Percentiles rank a stretch among this genome's conserved stretches.
phyloP scores from a whole-genome alignment of 1,139 yeast species.

The Hanseniaspora sp. region DNA sequence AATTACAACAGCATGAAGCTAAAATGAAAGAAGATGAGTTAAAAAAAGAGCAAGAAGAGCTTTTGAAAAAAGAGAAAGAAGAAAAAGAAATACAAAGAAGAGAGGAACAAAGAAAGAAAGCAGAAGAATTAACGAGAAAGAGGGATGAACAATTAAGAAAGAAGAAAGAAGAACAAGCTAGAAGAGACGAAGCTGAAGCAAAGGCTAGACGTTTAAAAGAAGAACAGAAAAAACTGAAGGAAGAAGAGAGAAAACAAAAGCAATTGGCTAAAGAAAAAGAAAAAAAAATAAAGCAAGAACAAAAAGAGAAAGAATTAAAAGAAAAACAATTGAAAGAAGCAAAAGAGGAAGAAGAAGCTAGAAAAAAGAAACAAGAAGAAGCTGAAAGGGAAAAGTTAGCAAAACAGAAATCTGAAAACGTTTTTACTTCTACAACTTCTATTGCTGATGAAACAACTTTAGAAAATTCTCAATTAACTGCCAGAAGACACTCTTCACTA shows the following conservation, averaged over 20 bases:
- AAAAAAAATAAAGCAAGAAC: slow-evolving; percentile 17
- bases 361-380: slow-evolving; percentile 17
- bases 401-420: background rate
- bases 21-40: slow-evolving; percentile 34
- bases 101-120: slow-evolving; percentile 33
- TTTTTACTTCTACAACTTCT: background rate
- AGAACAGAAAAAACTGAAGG: slow-evolving; percentile 24
- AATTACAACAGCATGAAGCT: slow-evolving; percentile 48
- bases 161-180: slow-evolving; percentile 35
- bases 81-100: slow-evolving; percentile 30
- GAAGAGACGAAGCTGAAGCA: slow-evolving; percentile 32
- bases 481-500: slow-evolving; percentile 3
- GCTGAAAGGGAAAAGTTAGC: background rate
- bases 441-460: background rate
- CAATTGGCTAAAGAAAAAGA: slow-evolving; percentile 21
- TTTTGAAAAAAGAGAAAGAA: slow-evolving; percentile 34
- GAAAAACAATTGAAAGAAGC: slow-evolving; percentile 17
- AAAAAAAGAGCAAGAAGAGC: slow-evolving; percentile 20
- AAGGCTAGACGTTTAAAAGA: slow-evolving; percentile 33
- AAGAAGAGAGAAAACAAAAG: slow-evolving; percentile 25
- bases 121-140: slow-evolving; percentile 33
- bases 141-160: slow-evolving; percentile 36
- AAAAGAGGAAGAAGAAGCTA: slow-evolving; percentile 15
- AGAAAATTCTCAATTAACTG: background rate
- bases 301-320: slow-evolving; percentile 17